These are phyloP conservation scores for Yarrowia osloensis DNA, from an alignment of 805 yeast species.

Conservation along the genomic window DNA sequence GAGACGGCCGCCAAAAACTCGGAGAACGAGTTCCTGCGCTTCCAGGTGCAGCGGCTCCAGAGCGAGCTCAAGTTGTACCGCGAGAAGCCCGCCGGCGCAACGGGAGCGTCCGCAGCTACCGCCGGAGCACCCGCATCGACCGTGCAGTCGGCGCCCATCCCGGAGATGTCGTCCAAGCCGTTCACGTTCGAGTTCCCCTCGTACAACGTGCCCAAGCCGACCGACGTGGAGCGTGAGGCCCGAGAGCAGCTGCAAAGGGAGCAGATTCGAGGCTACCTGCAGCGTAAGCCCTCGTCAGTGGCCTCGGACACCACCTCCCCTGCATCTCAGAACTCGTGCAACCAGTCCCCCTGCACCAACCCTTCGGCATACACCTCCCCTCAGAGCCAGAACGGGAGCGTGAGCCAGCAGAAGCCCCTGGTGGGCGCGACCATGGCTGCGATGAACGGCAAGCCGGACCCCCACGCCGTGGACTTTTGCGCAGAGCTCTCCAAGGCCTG, in stretches of 20 bases:
- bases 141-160: conserved; percentile 3
- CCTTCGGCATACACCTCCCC: conserved; percentile 26
- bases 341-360: conserved; percentile 25
- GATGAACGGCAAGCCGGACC: conserved; percentile 8
- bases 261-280: conserved; percentile 24
- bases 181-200: conserved; percentile 62
- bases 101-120: not conserved
- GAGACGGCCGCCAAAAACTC: conserved; percentile 66
- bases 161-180: conserved; percentile 32
- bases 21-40: conserved; percentile 71
- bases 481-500: conserved; percentile 31
- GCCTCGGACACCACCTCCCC: conserved; percentile 11
- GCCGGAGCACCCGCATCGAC: conserved; percentile 31
- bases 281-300: conserved; percentile 17
- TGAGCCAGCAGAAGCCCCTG: not conserved
- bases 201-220: conserved; percentile 36
- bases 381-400: not conserved
- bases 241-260: conserved; percentile 22
- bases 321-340: conserved; percentile 11
- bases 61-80: conserved; percentile 67
- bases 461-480: conserved; percentile 18
- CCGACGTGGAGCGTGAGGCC: conserved; percentile 4
- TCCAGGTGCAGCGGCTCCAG: conserved; percentile 75
- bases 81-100: conserved; percentile 36
- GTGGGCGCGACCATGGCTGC: conserved; percentile 18